These are phyloP conservation scores for Papilionanthe hybrid DNA, from an alignment of 116 monocot genomes.

Conservation along the genomic window DNA sequence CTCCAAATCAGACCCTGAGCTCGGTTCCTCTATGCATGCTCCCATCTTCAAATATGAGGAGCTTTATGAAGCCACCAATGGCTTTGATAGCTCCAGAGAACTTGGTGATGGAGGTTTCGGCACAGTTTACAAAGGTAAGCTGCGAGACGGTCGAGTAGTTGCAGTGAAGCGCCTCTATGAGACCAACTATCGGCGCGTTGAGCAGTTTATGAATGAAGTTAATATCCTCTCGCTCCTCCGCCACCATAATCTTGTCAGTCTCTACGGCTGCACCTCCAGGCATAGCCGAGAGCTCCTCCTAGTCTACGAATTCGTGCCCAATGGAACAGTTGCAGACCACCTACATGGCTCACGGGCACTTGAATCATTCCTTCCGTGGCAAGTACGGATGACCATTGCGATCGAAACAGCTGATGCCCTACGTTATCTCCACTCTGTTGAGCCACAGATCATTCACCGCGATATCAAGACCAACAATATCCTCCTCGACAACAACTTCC, in stretches of 20 bases:
- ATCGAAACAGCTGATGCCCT: slow-evolving; percentile 63
- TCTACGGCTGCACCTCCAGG: slow-evolving; percentile 75
- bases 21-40: slow-evolving; percentile 11
- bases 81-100: slow-evolving; percentile 37
- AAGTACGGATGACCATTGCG: slow-evolving; percentile 47
- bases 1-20: slow-evolving; percentile 32
- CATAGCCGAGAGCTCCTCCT: slow-evolving; percentile 68
- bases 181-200: slow-evolving; percentile 23
- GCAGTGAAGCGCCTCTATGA: not conserved
- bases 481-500: slow-evolving; percentile 54
- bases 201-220: slow-evolving; percentile 74
- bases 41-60: slow-evolving; percentile 63
- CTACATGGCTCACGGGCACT: slow-evolving; percentile 47
- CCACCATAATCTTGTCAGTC: slow-evolving; percentile 62
- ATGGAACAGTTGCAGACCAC: slow-evolving; percentile 82
- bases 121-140: slow-evolving; percentile 74
- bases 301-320: slow-evolving; percentile 73
- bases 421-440: slow-evolving; percentile 51
- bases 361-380: slow-evolving; percentile 41
- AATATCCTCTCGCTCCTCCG: slow-evolving; percentile 62
- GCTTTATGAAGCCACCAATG: slow-evolving; percentile 61
- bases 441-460: slow-evolving; percentile 79
- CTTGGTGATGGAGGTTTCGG: slow-evolving; percentile 81
- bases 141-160: too few species aligned
- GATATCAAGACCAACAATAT: slow-evolving; percentile 84